Evolutionary conservation across 1,139 yeast species (phyloP).

Genomic region (Taphrina deformans): DNA sequence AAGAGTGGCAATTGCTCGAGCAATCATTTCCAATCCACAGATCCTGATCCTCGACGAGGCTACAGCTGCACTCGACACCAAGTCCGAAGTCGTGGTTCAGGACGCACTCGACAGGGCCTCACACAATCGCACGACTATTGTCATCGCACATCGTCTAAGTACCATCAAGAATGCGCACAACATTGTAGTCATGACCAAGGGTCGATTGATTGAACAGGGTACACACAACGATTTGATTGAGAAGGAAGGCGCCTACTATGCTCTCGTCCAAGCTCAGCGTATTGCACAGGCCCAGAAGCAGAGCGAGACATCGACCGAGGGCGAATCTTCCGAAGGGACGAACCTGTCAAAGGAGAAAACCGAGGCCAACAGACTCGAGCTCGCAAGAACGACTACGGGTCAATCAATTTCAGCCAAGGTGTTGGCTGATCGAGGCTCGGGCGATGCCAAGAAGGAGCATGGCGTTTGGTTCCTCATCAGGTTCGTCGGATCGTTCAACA

Average conservation of each 20-base stretch:
- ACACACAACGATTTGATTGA: conserved; percentile 47
- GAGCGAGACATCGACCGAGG: neutral
- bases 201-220: conserved; percentile 51
- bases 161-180: conserved; percentile 59
- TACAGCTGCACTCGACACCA: conserved; percentile 73
- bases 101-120: conserved; percentile 63
- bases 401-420: conserved; percentile 36
- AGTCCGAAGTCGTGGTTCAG: conserved; percentile 70
- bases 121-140: conserved; percentile 67
- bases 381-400: conserved; percentile 20
- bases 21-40: conserved; percentile 62
- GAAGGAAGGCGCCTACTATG: conserved; percentile 44
- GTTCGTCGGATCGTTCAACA: conserved; percentile 37
- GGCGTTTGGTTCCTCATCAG: conserved; percentile 33
- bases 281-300: conserved; percentile 28
- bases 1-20: conserved; percentile 72
- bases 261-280: conserved; percentile 32
- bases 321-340: conserved; percentile 25
- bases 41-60: conserved; percentile 74
- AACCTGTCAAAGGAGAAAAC: conserved; percentile 17
- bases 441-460: conserved; percentile 8
- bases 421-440: conserved; percentile 32
- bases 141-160: conserved; percentile 75
- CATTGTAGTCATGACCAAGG: conserved; percentile 50
- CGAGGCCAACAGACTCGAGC: conserved; percentile 9